Percentiles rank a stretch among this genome's conserved stretches.
These are phyloP conservation scores for Solanum aculeatissimum DNA, from an alignment of 305 asterid genomes.

Conservation along the genomic window DNA sequence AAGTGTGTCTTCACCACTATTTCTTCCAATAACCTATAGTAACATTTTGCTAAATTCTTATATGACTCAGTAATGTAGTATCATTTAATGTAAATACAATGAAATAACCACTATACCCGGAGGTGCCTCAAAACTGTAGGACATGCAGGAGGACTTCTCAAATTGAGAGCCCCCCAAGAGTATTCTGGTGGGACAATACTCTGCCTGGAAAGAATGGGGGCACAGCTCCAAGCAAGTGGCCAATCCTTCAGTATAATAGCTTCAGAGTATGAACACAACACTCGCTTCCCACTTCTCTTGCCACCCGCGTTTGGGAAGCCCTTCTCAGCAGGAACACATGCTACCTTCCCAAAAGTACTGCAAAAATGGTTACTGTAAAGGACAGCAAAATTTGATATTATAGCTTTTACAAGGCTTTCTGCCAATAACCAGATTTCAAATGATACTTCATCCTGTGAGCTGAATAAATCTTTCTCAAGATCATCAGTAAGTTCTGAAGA, in stretches of 20 bases:
- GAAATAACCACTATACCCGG: conserved; percentile 35
- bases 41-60: conserved; percentile 9
- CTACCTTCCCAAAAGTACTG: conserved; percentile 71
- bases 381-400: conserved; percentile 77
- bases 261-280: conserved; percentile 78
- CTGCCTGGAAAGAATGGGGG: conserved; percentile 80
- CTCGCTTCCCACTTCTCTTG: conserved; percentile 65
- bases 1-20: conserved; percentile 87
- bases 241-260: conserved; percentile 81
- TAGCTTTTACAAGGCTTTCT: conserved; percentile 66
- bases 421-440: conserved; percentile 83
- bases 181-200: conserved; percentile 86
- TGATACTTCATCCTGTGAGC: conserved; percentile 59
- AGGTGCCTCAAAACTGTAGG: conserved; percentile 65
- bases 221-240: conserved; percentile 96
- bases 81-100: not conserved
- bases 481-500: conserved; percentile 42
- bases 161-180: conserved; percentile 79
- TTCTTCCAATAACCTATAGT: conserved; percentile 61
- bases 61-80: not conserved
- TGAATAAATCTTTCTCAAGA: conserved; percentile 39
- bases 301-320: conserved; percentile 73
- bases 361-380: conserved; percentile 88
- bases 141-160: conserved; percentile 89
- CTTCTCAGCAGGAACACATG: conserved; percentile 88